Evolutionary conservation across 306 rosid species (phyloP).

Genomic region (Boehmeria nivea): DNA sequence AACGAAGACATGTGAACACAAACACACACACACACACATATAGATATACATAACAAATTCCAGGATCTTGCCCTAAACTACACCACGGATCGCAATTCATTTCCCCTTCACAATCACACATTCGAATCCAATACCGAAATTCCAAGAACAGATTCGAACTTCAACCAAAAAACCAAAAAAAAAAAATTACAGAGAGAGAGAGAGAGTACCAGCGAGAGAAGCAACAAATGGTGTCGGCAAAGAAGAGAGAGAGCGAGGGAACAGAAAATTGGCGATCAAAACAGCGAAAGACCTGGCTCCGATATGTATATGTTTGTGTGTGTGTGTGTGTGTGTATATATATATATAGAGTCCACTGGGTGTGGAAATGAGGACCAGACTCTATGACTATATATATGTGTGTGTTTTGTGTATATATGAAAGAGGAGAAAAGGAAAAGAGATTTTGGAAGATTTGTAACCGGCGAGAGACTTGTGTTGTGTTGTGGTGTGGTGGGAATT

Average conservation of each 20-base stretch:
- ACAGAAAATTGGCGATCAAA: not conserved
- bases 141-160: slow-evolving; percentile 11
- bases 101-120: not conserved
- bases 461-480: slow-evolving; percentile 22
- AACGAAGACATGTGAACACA: too few species aligned
- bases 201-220: slow-evolving; percentile 24
- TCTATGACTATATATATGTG: not conserved
- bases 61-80: slow-evolving; percentile 46
- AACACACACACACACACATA: too few species aligned
- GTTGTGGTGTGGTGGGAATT: not conserved
- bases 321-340: not conserved
- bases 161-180: not conserved
- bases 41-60: not conserved
- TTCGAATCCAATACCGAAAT: slow-evolving; percentile 8
- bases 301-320: not conserved
- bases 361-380: slow-evolving; percentile 17
- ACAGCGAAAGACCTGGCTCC: not conserved
- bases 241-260: slow-evolving; percentile 24
- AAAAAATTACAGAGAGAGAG: slow-evolving; percentile 2
- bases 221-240: slow-evolving; percentile 5
- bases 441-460: slow-evolving; percentile 23
- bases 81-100: slow-evolving; percentile 23
- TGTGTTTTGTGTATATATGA: not conserved
- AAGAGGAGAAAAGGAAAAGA: slow-evolving; percentile 1
- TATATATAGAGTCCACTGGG: slow-evolving; percentile 27